Percentiles rank a stretch among this genome's conserved stretches.
Evolutionary conservation across 148 eudicot species (phyloP).

Genomic region (Dianthus caryophyllus): DNA sequence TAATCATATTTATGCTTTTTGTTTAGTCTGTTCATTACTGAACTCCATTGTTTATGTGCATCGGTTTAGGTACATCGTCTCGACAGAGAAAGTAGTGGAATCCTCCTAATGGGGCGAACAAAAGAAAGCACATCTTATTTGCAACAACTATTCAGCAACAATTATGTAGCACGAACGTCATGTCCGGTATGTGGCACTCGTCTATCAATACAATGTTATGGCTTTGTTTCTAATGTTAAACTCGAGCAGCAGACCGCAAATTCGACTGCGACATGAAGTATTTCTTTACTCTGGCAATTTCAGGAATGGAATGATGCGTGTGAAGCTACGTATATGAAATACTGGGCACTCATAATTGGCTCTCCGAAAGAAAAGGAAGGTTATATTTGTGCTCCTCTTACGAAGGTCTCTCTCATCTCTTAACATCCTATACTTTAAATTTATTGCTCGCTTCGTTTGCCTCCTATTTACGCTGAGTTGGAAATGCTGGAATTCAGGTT

Average conservation of each 20-base stretch:
- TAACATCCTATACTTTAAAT: neutral
- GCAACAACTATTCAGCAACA: conserved; percentile 59
- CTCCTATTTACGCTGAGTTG: neutral
- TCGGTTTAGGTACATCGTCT: conserved; percentile 76
- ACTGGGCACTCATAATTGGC: conserved; percentile 94
- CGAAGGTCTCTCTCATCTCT: conserved; percentile 43
- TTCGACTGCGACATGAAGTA: neutral
- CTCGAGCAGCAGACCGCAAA: neutral
- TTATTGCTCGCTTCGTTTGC: neutral
- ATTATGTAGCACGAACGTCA: conserved; percentile 44
- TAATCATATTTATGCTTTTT: neutral
- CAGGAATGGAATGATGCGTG: conserved; percentile 79
- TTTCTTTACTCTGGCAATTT: conserved; percentile 9
- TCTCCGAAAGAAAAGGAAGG: conserved; percentile 86
- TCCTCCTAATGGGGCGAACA: conserved; percentile 85
- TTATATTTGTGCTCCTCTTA: conserved; percentile 72
- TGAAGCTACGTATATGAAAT: conserved; percentile 61
- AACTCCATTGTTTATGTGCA: conserved; percentile 4
- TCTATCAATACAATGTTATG: conserved; percentile 11
- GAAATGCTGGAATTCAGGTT: conserved; percentile 36
- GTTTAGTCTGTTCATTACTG: neutral
- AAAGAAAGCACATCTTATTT: conserved; percentile 63
- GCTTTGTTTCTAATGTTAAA: neutral
- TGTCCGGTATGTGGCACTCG: conserved; percentile 48
- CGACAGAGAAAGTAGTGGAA: conserved; percentile 91